phyloP scores from a whole-genome alignment of 164 flowering plant species.

The Litsea cubeba region DNA sequence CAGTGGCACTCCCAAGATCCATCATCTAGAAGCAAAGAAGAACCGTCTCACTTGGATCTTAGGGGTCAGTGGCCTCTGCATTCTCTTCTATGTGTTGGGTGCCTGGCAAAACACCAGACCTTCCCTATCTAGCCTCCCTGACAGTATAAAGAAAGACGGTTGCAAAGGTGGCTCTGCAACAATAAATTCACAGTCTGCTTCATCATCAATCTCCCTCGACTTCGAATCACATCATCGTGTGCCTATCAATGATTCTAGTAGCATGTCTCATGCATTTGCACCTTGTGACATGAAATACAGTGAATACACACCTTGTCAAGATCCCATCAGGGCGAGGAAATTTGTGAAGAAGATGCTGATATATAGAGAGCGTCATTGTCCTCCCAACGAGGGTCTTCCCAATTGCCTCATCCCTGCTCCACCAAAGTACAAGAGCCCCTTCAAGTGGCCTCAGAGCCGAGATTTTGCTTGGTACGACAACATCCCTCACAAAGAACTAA shows the following conservation, averaged over 20 bases:
- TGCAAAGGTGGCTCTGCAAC: constrained; percentile 30
- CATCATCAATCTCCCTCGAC: constrained; percentile 37
- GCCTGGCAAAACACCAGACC: constrained; percentile 63
- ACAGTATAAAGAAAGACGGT: constrained; percentile 25
- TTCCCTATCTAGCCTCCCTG: constrained; percentile 28
- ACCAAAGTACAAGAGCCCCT: constrained; percentile 81
- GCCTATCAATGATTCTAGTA: constrained; percentile 30
- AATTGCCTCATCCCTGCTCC: constrained; percentile 90
- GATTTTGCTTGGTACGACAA: constrained; percentile 92
- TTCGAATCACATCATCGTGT: constrained; percentile 71
- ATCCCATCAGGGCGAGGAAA: constrained; percentile 79
- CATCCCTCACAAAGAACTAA: constrained; percentile 85
- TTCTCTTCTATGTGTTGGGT: constrained; percentile 74
- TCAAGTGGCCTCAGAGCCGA: constrained; percentile 94
- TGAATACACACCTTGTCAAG: constrained; percentile 93
- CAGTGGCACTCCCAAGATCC: constrained; percentile 61
- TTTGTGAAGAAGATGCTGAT: constrained; percentile 78
- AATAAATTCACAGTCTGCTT: constrained; percentile 15
- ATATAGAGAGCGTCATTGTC: constrained; percentile 90
- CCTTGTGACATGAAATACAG: constrained; percentile 53
- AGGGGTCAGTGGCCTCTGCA: constrained; percentile 71
- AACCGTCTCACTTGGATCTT: constrained; percentile 66
- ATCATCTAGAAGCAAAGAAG: constrained; percentile 54
- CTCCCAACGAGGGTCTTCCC: constrained; percentile 55
- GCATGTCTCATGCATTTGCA: constrained; percentile 24